Percentiles rank a stretch among this genome's conserved stretches.
These are phyloP conservation scores for Fraxinus paxiana DNA, from an alignment of 305 asterid species.

Conservation along the genomic window DNA sequence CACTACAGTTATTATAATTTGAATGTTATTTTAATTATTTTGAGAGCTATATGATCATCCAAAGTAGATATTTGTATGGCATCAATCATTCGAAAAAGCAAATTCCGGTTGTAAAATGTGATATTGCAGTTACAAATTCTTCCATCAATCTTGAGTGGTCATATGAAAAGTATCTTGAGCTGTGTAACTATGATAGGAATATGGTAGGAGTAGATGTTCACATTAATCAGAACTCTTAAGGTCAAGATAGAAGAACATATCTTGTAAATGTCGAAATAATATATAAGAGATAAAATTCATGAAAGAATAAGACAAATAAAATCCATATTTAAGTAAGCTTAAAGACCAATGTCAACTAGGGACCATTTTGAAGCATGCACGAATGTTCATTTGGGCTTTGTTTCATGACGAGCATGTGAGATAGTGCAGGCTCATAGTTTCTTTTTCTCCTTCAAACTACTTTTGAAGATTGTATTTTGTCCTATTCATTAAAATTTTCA, in stretches of 20 bases:
- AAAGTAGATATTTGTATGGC: not conserved
- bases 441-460: not conserved
- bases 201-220: not conserved
- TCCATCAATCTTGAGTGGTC: not conserved
- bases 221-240: not conserved
- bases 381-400: not conserved
- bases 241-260: not conserved
- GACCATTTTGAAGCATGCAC: not conserved
- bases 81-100: not conserved
- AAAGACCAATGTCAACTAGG: not conserved
- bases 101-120: not conserved
- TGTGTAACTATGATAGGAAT: not conserved
- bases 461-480: not conserved
- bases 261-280: not conserved
- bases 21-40: not conserved
- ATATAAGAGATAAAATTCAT: not conserved
- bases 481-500: not conserved
- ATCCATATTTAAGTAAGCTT: not conserved
- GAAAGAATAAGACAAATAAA: not conserved
- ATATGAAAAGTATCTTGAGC: not conserved
- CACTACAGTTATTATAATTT: not conserved
- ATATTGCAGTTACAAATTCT: not conserved
- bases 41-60: not conserved
- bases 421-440: not conserved
- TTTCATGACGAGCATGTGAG: not conserved